phyloP scores from a whole-genome alignment of 331 rosid species.

The Stylosanthes scabra region DNA sequence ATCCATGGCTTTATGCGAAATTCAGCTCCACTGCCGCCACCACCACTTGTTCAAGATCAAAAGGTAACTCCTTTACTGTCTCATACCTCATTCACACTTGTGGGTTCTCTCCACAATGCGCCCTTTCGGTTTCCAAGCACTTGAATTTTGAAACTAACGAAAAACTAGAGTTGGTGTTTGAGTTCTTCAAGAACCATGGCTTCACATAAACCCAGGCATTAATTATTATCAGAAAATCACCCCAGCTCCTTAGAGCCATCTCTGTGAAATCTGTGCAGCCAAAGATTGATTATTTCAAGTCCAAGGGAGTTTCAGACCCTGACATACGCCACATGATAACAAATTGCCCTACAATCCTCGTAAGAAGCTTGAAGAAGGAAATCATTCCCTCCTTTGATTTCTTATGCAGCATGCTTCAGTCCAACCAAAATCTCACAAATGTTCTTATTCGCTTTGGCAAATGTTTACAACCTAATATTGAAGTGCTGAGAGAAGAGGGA shows the following conservation, averaged over 20 bases:
- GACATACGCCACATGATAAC: neutral
- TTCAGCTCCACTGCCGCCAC: neutral
- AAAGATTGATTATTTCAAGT: conserved; percentile 4
- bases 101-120: neutral
- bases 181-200: neutral
- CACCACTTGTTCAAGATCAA: neutral
- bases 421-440: neutral
- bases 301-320: neutral
- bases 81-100: conserved; percentile 10
- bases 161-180: neutral
- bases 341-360: neutral
- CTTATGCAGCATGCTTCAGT: neutral
- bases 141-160: neutral
- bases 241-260: neutral
- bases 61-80: neutral
- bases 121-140: neutral
- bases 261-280: neutral
- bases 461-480: neutral
- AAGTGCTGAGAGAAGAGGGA: neutral
- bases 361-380: neutral
- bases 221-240: neutral
- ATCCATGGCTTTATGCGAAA: neutral
- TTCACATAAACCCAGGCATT: neutral
- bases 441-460: neutral
- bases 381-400: conserved; percentile 2